Percentiles rank a stretch among this genome's conserved stretches.
Evolutionary conservation across 2,329 filamentous ascomycete genomes (phyloP).

Genomic region (Apiospora hydei): DNA sequence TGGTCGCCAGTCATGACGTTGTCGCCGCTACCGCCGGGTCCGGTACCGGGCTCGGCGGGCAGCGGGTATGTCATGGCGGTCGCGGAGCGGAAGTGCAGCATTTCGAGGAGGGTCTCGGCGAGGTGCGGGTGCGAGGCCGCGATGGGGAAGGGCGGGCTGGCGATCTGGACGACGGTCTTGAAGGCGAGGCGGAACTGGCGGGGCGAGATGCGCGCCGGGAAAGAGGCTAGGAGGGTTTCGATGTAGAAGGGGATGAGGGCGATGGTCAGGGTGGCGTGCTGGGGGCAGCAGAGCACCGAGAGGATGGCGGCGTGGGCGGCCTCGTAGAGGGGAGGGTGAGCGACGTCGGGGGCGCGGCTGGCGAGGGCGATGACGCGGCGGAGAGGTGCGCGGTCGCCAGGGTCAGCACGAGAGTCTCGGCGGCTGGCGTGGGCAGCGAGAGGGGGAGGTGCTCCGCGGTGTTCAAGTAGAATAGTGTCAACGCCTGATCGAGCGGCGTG

Average conservation of each 20-base stretch:
- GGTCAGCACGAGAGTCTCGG: conserved; percentile 76
- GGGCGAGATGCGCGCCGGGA: conserved; percentile 78
- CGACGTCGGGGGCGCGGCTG: conserved; percentile 46
- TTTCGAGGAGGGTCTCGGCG: conserved; percentile 82
- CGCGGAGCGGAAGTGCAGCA: conserved; percentile 70
- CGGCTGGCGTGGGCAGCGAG: conserved; percentile 68
- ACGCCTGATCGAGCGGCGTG: conserved; percentile 65
- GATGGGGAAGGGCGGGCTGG: conserved; percentile 80
- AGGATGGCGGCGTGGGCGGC: conserved; percentile 85
- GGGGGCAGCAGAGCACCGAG: conserved; percentile 80
- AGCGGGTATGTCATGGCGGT: conserved; percentile 54
- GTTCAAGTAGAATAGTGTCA: conserved; percentile 91
- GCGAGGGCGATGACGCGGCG: conserved; percentile 38
- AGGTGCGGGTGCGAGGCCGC: conserved; percentile 77
- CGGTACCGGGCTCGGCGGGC: conserved; percentile 44
- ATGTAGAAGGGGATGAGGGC: conserved; percentile 84
- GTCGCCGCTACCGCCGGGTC: not conserved
- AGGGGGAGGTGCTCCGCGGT: conserved; percentile 84
- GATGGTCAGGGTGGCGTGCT: conserved; percentile 74
- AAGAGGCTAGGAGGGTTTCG: conserved; percentile 79
- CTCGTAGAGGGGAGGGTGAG: conserved; percentile 75
- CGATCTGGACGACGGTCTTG: conserved; percentile 82
- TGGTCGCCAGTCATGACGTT: conserved; percentile 30
- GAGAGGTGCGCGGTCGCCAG: conserved; percentile 78
- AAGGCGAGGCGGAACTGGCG: conserved; percentile 91